A percentile compares a stretch with the other conserved stretches of the same genome.
Evolutionary conservation across 768 basidiomycete genomes (phyloP).

Genomic region (Cubamyces lactineus): DNA sequence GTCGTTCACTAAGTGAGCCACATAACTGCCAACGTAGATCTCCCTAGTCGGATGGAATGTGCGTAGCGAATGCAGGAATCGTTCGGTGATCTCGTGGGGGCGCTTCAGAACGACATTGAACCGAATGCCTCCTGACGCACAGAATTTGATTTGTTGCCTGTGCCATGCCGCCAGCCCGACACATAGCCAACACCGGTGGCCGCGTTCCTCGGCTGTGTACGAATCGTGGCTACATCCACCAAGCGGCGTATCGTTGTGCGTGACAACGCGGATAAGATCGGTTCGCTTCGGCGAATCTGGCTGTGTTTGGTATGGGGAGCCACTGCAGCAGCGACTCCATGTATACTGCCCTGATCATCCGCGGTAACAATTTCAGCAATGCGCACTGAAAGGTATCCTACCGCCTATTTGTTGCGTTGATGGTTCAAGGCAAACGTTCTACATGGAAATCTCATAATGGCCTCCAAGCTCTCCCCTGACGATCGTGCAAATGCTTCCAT

Average conservation of each 20-base stretch:
- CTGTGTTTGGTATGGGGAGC: neutral
- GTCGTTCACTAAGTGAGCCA: too few relatives aligned
- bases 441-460: too few relatives aligned
- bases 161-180: too few relatives aligned
- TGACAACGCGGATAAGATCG: too few relatives aligned
- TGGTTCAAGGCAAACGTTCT: neutral
- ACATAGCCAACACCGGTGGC: too few relatives aligned
- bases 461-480: neutral
- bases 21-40: neutral
- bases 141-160: neutral
- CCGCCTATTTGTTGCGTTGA: neutral
- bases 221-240: neutral
- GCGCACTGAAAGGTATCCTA: neutral
- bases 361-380: neutral
- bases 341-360: too few relatives aligned
- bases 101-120: neutral
- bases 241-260: too few relatives aligned
- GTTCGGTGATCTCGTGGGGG: neutral
- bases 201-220: neutral
- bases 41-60: neutral
- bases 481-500: slow-evolving; percentile 8
- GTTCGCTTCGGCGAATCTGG: neutral
- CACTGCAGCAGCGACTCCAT: too few relatives aligned
- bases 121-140: neutral
- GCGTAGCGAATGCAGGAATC: slow-evolving; percentile 9